Evolutionary conservation across 441 rosid species (phyloP).

Genomic region (Manihot esculenta): DNA sequence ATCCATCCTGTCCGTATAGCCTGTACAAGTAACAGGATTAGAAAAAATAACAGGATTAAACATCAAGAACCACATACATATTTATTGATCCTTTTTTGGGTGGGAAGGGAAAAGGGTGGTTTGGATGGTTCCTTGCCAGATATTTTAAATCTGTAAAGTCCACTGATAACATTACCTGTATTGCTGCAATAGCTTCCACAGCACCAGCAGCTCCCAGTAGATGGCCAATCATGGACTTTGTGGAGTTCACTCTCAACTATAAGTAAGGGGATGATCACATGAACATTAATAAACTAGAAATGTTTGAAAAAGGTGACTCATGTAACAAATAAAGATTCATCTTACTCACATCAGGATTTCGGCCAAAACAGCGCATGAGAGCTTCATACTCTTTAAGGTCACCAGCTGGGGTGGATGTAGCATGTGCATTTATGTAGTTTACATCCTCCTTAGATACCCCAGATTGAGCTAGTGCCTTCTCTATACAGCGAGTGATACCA

Average conservation of each 20-base stretch:
- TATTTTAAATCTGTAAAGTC: too few species aligned
- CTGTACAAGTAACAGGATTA: constrained; percentile 38
- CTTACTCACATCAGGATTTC: constrained; percentile 72
- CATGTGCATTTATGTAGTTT: constrained; percentile 95
- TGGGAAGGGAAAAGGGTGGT: too few species aligned
- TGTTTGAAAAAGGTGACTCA: not conserved
- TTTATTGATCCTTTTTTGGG: too few species aligned
- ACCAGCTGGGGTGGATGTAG: constrained; percentile 92
- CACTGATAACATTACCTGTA: constrained; percentile 54
- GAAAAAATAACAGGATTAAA: constrained; percentile 17
- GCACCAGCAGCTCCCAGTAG: constrained; percentile 96
- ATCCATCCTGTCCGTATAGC: constrained; percentile 97
- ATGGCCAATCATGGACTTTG: constrained; percentile 98
- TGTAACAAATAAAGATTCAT: constrained; percentile 15
- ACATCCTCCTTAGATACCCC: constrained; percentile 77
- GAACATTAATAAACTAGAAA: constrained; percentile 12
- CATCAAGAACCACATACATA: constrained; percentile 4
- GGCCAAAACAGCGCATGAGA: constrained; percentile 76
- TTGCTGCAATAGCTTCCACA: constrained; percentile 86
- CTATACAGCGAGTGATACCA: constrained; percentile 82
- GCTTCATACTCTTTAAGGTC: constrained; percentile 88
- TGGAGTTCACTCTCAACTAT: constrained; percentile 85
- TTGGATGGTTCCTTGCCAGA: too few species aligned
- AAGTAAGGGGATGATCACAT: constrained; percentile 21
- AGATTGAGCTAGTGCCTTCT: constrained; percentile 75